A percentile compares a stretch with the other conserved stretches of the same genome.
Evolutionary conservation across 345 rosid genomes (phyloP).

Genomic region (Sapria himalayana): DNA sequence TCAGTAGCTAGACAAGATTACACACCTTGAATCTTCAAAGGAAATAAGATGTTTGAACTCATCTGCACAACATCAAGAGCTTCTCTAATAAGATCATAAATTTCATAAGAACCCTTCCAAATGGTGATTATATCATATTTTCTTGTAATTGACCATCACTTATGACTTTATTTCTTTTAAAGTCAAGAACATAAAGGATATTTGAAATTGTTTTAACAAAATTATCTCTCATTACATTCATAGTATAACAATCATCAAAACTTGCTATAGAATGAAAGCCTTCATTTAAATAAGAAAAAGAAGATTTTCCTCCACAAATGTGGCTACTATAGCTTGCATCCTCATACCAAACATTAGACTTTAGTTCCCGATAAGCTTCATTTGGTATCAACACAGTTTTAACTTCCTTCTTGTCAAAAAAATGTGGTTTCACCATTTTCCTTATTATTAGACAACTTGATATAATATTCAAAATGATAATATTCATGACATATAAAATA

Average conservation of each 20-base stretch:
- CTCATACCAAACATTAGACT: not conserved
- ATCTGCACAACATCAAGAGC: not conserved
- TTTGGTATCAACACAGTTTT: conserved; percentile 1
- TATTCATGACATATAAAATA: not conserved
- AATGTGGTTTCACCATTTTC: not conserved
- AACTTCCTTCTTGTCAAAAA: conserved; percentile 1
- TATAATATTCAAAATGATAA: not conserved
- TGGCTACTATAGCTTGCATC: not conserved
- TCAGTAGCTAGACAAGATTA: too few relatives aligned
- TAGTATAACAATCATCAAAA: conserved; percentile 1
- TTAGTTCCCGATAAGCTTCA: not conserved
- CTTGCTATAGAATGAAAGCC: not conserved
- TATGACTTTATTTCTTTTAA: not conserved
- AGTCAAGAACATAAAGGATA: too few relatives aligned
- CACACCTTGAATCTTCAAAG: too few relatives aligned
- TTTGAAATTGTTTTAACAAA: too few relatives aligned
- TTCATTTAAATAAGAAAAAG: conserved; percentile 3
- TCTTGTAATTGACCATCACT: not conserved
- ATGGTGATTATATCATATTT: not conserved
- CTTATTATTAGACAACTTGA: not conserved
- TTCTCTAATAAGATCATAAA: not conserved
- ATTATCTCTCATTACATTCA: too few relatives aligned
- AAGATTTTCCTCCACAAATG: not conserved
- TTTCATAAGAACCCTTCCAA: not conserved
- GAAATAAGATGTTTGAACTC: not conserved